Conservation (phyloP, 352 stramenopile genomes). For the Albugo candida region DNA sequence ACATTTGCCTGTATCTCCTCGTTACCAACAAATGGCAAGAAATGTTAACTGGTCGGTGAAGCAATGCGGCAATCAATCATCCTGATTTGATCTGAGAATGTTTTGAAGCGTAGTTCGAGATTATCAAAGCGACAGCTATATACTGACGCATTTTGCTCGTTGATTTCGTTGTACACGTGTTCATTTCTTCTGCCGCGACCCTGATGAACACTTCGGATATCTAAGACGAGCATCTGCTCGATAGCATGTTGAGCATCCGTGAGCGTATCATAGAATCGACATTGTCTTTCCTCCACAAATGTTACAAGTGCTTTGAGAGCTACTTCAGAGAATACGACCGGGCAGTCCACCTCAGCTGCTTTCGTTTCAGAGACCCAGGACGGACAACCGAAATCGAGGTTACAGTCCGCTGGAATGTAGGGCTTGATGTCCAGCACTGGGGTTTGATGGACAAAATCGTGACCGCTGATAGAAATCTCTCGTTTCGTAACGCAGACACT, state of each 20-base stretch:
- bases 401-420: constrained; percentile 82
- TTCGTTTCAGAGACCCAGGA: constrained; percentile 49
- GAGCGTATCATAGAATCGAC: constrained; percentile 41
- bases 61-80: too few species aligned
- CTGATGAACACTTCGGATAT: constrained; percentile 71
- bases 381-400: constrained; percentile 30
- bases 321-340: constrained; percentile 29
- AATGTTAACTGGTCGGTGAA: too few species aligned
- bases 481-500: constrained; percentile 30
- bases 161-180: too few species aligned
- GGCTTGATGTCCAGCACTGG: constrained; percentile 97
- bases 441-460: constrained; percentile 92
- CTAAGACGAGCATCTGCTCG: constrained; percentile 59
- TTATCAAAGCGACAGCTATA: constrained; percentile 64
- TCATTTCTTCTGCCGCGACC: constrained; percentile 30
- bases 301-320: constrained; percentile 18
- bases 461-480: constrained; percentile 79
- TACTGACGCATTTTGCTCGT: constrained; percentile 13
- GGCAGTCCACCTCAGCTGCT: constrained; percentile 21
- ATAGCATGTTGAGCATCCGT: constrained; percentile 37
- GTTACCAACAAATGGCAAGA: not conserved
- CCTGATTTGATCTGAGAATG: constrained; percentile 32
- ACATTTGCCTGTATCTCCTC: not conserved
- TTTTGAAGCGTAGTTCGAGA: constrained; percentile 55
- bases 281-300: constrained; percentile 21